These are phyloP conservation scores for Pythium myriotylum DNA, from an alignment of 352 stramenopile genomes.

Conservation along the genomic window DNA sequence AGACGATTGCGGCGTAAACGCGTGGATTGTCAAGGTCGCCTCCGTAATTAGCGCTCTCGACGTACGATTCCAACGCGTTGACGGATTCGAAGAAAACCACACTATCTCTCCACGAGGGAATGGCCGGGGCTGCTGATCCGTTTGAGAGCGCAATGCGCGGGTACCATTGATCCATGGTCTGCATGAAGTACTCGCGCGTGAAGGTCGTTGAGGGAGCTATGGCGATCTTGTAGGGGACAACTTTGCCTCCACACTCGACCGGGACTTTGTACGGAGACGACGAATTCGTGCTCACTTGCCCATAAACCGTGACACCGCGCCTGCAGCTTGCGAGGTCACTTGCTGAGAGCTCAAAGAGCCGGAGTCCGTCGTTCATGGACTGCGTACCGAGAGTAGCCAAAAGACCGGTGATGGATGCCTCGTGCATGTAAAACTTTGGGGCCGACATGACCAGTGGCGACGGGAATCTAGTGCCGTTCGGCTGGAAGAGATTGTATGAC, in stretches of 20 bases:
- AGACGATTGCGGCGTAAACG: slow-evolving; percentile 69
- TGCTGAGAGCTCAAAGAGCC: slow-evolving; percentile 38
- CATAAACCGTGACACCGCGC: slow-evolving; percentile 29
- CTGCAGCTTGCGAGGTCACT: slow-evolving; percentile 31
- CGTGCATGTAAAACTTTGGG: slow-evolving; percentile 48
- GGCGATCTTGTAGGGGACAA: slow-evolving; percentile 59
- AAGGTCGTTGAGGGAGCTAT: slow-evolving; percentile 61
- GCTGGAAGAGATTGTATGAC: slow-evolving; percentile 50
- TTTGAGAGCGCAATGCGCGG: slow-evolving; percentile 43
- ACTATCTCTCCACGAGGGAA: slow-evolving; percentile 57
- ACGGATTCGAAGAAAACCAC: slow-evolving; percentile 57
- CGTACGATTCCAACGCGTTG: slow-evolving; percentile 48
- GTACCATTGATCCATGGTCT: slow-evolving; percentile 68
- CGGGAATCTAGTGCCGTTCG: slow-evolving; percentile 26
- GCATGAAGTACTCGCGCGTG: slow-evolving; percentile 62
- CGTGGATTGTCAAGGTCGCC: slow-evolving; percentile 40
- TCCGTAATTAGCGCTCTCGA: slow-evolving; percentile 51
- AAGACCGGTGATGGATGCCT: slow-evolving; percentile 53
- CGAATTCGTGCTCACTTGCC: slow-evolving; percentile 35
- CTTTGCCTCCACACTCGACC: slow-evolving; percentile 33
- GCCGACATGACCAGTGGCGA: slow-evolving; percentile 30
- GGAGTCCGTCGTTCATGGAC: slow-evolving; percentile 37
- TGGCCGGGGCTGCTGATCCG: slow-evolving; percentile 24
- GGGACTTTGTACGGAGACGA: slow-evolving; percentile 41
- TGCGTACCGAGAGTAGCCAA: slow-evolving; percentile 44